Evolutionary conservation across 306 rosid genomes (phyloP), one percentile per base, ranked within the genome.

Genomic region (Castanea crenata): DNA sequence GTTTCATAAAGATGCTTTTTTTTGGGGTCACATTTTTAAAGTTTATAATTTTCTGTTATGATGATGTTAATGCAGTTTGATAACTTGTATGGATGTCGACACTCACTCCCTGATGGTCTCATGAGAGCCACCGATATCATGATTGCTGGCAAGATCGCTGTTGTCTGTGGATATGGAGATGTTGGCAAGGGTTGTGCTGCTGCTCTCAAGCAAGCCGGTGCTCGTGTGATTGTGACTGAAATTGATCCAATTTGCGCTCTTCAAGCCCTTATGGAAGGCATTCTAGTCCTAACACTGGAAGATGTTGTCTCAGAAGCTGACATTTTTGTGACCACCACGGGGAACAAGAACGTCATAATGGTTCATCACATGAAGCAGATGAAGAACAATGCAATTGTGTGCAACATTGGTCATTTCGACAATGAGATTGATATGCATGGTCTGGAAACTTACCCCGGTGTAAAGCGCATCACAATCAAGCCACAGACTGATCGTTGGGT

Each of bases 31-130:
- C 52, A 10, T 46, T 46, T 46, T 46, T 46, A 0, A 46, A 12
- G 15, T 46, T 46, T 2, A 46, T 46, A 46, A 2, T 46, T 1
- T 46, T 46, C 15, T 46, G 14, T 46, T 46, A 0, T 46, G 14
- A 0, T 8, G 52, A 46, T 46, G 15, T 46, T 46, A 13, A 67
- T 34, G 71, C 92, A 95, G 99, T 95, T 95, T 12, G 99, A 95
- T 82, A 95, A 95, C 90, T 83, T 95, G 92, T 95, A 92, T n/a
- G 98, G 98, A 3, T 95, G 99, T 86, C 99, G 97, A 46, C 99
- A 95, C 91, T 95, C 99, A 1, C 99, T 95, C 78, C 99, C 98
- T 0, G 97, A 95, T 78, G 99, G 98, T 55, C 55, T 95, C 84
- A 95, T 95, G 99, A 93, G 99, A 81, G 98, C 99, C 31, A 95